Conservation (phyloP, 345 rosid genomes). For the Geranium brycei region DNA sequence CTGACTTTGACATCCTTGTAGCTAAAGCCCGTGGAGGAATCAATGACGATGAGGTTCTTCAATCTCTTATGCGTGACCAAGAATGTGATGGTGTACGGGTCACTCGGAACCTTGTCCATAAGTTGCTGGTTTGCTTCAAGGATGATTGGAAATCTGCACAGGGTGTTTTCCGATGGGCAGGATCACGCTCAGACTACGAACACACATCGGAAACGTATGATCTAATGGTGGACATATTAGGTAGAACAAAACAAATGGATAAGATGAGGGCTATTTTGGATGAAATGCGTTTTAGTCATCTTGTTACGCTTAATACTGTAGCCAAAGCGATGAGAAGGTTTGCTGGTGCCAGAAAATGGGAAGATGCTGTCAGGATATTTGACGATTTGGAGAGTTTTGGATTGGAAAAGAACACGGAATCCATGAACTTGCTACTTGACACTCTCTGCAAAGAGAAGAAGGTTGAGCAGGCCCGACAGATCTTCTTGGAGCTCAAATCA, state of each 20-base stretch:
- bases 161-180: slow-evolving; percentile 67
- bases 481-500: slow-evolving; percentile 49
- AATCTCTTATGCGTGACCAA: slow-evolving; percentile 26
- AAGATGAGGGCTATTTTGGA: slow-evolving; percentile 43
- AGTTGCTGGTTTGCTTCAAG: slow-evolving; percentile 48
- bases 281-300: slow-evolving; percentile 32
- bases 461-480: slow-evolving; percentile 49
- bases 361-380: slow-evolving; percentile 56
- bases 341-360: slow-evolving; percentile 75
- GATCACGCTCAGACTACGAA: slow-evolving; percentile 27
- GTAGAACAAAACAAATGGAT: slow-evolving; percentile 60
- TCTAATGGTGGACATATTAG: slow-evolving; percentile 55
- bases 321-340: slow-evolving; percentile 73
- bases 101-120: slow-evolving; percentile 32
- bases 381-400: slow-evolving; percentile 46
- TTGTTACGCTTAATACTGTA: slow-evolving; percentile 36
- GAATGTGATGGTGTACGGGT: slow-evolving; percentile 24
- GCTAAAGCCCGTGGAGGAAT: slow-evolving; percentile 24
- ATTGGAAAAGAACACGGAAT: slow-evolving; percentile 53
- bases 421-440: slow-evolving; percentile 69
- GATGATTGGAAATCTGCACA: slow-evolving; percentile 78
- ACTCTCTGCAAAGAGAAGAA: slow-evolving; percentile 69
- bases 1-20: slow-evolving; percentile 19
- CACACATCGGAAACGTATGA: slow-evolving; percentile 35
- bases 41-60: slow-evolving; percentile 36